Percentiles rank a stretch among this genome's conserved stretches.
phyloP scores from a whole-genome alignment of 805 yeast genomes.

The Sugiyamaella qingdaonensis region DNA sequence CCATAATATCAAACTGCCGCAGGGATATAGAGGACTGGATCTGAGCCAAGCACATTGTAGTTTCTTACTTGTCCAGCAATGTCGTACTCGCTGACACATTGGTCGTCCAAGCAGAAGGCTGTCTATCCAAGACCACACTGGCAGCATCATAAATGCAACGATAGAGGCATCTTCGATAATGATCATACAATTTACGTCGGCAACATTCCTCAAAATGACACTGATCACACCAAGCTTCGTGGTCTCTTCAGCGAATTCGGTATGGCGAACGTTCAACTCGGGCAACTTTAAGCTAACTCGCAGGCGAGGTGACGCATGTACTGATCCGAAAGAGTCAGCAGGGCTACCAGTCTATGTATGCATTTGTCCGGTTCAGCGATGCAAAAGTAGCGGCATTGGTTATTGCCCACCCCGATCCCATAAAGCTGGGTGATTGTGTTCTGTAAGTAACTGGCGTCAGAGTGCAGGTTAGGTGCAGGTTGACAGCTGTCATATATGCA shows the following conservation, averaged over 20 bases:
- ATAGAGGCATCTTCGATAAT: neutral
- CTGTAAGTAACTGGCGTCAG: neutral
- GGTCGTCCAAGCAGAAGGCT: neutral
- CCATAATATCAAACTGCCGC: neutral
- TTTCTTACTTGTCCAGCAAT: neutral
- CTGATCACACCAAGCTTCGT: neutral
- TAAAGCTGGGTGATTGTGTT: neutral
- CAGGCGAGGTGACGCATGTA: neutral
- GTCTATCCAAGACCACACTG: neutral
- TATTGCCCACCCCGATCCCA: neutral
- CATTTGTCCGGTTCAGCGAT: constrained; percentile 6
- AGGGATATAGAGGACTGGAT: neutral
- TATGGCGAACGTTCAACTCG: neutral
- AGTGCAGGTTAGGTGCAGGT: too few species aligned
- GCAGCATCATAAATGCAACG: neutral
- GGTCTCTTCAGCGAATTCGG: constrained; percentile 8
- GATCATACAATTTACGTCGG: constrained; percentile 8
- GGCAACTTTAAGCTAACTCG: neutral
- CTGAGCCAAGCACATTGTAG: neutral
- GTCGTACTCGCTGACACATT: neutral
- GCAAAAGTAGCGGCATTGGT: neutral
- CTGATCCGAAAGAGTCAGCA: constrained; percentile 3
- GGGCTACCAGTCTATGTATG: neutral
- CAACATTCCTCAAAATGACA: constrained; percentile 7
- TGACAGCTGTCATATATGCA: too few species aligned